Evolutionary conservation across 441 rosid genomes (phyloP).

Genomic region (Populus hybrid): DNA sequence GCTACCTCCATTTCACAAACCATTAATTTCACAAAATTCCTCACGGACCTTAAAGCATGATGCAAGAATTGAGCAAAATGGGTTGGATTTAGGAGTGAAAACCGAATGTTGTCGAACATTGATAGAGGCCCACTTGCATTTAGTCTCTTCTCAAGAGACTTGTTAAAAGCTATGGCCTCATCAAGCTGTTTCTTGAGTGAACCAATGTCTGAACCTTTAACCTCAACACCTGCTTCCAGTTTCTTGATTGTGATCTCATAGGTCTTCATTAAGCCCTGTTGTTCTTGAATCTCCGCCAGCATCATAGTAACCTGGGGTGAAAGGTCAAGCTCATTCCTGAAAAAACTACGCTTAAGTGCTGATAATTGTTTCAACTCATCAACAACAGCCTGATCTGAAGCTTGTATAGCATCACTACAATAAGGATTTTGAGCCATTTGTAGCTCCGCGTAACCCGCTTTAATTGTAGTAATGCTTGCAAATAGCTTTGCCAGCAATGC

Average conservation of each 20-base stretch:
- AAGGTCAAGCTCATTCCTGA: constrained; percentile 66
- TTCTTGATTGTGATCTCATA: constrained; percentile 71
- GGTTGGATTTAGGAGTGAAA: constrained; percentile 43
- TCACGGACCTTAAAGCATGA: constrained; percentile 49
- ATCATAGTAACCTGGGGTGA: constrained; percentile 52
- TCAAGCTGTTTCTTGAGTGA: constrained; percentile 53
- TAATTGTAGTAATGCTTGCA: constrained; percentile 67
- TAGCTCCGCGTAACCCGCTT: constrained; percentile 80
- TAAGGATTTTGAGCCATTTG: constrained; percentile 86
- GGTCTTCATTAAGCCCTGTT: constrained; percentile 60
- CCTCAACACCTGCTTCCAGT: constrained; percentile 51
- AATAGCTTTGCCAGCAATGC: constrained; percentile 73
- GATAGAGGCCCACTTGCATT: constrained; percentile 63
- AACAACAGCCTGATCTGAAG: constrained; percentile 62
- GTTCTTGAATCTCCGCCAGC: constrained; percentile 82
- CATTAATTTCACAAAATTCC: constrained; percentile 65
- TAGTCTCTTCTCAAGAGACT: constrained; percentile 51
- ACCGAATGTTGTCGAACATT: constrained; percentile 47
- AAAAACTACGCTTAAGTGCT: constrained; percentile 63
- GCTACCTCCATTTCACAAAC: constrained; percentile 66
- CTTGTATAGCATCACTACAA: constrained; percentile 60
- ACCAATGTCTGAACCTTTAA: constrained; percentile 55
- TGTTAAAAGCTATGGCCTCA: constrained; percentile 45
- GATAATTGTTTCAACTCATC: constrained; percentile 67
- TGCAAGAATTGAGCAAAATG: constrained; percentile 48